Percentiles rank a stretch among this genome's conserved stretches.
phyloP scores from a whole-genome alignment of 768 basidiomycete genomes.

The Chalciporus sphaerocephalus region DNA sequence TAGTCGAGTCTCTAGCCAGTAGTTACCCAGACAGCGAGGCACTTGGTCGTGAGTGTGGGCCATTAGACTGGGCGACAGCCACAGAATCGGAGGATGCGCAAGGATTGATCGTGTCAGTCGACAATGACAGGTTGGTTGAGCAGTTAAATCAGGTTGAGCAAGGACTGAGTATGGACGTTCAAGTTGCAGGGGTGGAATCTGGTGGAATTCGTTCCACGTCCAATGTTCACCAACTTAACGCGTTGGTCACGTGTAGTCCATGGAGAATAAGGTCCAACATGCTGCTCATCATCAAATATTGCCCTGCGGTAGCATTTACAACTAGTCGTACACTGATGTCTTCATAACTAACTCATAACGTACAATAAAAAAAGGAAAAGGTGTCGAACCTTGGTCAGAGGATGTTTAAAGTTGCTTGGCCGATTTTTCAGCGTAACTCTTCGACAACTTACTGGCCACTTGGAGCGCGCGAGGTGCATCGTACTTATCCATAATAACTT shows the following conservation, averaged over 20 bases:
- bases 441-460: constrained; percentile 42
- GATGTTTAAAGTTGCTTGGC: constrained; percentile 15
- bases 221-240: constrained; percentile 2
- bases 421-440: constrained; percentile 13
- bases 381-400: background rate
- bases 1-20: constrained; percentile 51
- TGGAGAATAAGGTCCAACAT: no score
- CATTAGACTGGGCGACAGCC: constrained; percentile 11
- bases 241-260: constrained; percentile 26
- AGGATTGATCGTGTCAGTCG: background rate
- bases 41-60: constrained; percentile 9
- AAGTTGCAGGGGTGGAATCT: background rate
- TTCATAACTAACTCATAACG: background rate
- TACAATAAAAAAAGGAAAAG: background rate
- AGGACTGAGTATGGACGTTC: background rate
- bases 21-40: constrained; percentile 52
- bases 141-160: background rate
- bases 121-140: background rate
- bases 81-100: background rate
- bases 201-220: no score
- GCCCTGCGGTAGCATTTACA: no score
- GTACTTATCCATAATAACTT: constrained; percentile 67
- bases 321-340: background rate
- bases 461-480: constrained; percentile 69
- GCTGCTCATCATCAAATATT: no score